Conservation (phyloP, 1,139 yeast genomes). For the Protomyces inouyei region DNA sequence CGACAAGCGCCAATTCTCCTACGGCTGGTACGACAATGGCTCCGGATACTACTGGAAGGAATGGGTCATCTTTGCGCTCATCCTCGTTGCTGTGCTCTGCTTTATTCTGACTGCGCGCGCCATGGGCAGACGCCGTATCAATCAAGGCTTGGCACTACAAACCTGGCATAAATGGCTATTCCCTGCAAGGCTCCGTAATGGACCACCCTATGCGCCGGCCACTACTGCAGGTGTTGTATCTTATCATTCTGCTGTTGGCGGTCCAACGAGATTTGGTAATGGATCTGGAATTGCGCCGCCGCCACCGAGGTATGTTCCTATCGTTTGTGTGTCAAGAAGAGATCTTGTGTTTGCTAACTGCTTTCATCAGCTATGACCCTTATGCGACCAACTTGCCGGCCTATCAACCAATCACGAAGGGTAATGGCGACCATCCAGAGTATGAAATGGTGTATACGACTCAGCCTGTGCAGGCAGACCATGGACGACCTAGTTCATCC, state of each 20-base stretch:
- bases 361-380: constrained; percentile 8
- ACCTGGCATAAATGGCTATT: constrained; percentile 6
- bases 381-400: constrained; percentile 21
- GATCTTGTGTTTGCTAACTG: not conserved
- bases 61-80: constrained; percentile 13
- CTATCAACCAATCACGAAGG: constrained; percentile 6
- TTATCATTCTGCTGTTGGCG: not conserved
- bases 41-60: constrained; percentile 7
- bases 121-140: constrained; percentile 7
- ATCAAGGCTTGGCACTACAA: not conserved
- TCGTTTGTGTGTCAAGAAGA: too few species aligned
- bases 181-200: constrained; percentile 1
- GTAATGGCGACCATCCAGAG: not conserved
- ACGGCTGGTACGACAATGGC: not conserved
- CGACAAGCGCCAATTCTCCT: not conserved
- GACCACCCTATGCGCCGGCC: constrained; percentile 8
- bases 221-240: not conserved
- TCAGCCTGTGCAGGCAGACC: not conserved
- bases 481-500: not conserved
- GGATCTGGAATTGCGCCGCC: constrained; percentile 2
- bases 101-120: constrained; percentile 9
- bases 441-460: not conserved
- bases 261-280: not conserved
- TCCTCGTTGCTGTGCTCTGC: constrained; percentile 1
- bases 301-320: constrained; percentile 4